Evolutionary conservation across 768 basidiomycete genomes (phyloP).

Genomic region (Boletus rufocinnamomeus): DNA sequence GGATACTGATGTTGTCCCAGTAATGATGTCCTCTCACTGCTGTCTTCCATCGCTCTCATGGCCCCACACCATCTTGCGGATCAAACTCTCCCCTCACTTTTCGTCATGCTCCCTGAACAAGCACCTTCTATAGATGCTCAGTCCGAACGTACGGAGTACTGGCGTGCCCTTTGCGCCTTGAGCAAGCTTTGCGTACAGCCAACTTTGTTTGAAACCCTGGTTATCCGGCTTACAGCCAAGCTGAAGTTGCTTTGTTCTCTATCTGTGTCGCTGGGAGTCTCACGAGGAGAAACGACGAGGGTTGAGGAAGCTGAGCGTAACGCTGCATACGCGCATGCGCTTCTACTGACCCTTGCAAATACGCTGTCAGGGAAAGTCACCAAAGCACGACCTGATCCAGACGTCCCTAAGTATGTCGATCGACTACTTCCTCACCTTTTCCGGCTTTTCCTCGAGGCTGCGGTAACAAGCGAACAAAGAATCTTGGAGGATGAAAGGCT

Average conservation of each 20-base stretch:
- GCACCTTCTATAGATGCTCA: conserved; percentile 58
- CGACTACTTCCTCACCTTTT: conserved; percentile 71
- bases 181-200: conserved; percentile 71
- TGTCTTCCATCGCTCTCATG: conserved; percentile 60
- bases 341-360: conserved; percentile 68
- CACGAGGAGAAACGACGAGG: not conserved
- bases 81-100: conserved; percentile 79
- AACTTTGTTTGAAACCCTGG: conserved; percentile 81
- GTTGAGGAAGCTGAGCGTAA: conserved; percentile 53
- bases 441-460: conserved; percentile 55
- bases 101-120: conserved; percentile 68
- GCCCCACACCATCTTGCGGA: conserved; percentile 66
- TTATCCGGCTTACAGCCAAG: conserved; percentile 74
- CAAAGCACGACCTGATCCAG: conserved; percentile 51
- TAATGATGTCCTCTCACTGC: conserved; percentile 57
- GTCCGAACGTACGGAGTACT: conserved; percentile 60
- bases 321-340: conserved; percentile 85
- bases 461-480: conserved; percentile 28
- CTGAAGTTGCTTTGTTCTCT: conserved; percentile 66
- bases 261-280: conserved; percentile 12
- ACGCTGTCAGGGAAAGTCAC: conserved; percentile 57
- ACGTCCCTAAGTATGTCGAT: conserved; percentile 82
- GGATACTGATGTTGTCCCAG: conserved; percentile 37
- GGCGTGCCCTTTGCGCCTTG: conserved; percentile 68
- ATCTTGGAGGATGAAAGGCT: conserved; percentile 41